Percentiles rank a stretch among this genome's conserved stretches.
These are phyloP conservation scores for Leccinum longicurvipes DNA, from an alignment of 768 basidiomycete species.

Conservation along the genomic window DNA sequence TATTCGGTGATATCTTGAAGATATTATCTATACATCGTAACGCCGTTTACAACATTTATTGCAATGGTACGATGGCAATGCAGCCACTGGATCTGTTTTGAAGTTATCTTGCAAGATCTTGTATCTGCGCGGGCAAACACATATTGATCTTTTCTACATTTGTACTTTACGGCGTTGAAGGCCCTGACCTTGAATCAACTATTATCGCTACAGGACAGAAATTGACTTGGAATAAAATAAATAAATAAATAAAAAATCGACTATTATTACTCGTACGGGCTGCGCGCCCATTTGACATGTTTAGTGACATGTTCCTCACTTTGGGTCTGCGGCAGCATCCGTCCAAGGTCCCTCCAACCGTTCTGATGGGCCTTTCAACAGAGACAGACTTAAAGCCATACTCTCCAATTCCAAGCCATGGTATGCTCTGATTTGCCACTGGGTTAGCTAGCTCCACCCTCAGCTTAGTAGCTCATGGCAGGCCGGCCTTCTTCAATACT, in stretches of 20 bases:
- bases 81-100: background rate
- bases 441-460: slow-evolving; percentile 6
- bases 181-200: too few relatives aligned
- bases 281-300: background rate
- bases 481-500: slow-evolving; percentile 10
- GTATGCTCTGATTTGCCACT: slow-evolving; percentile 7
- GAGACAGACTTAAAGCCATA: background rate
- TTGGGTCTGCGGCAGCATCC: background rate
- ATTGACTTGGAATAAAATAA: too few relatives aligned
- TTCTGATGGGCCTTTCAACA: background rate
- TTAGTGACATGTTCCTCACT: slow-evolving; percentile 15
- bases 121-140: too few relatives aligned
- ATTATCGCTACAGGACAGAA: too few relatives aligned
- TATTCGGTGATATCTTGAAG: background rate
- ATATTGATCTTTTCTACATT: too few relatives aligned
- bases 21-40: background rate
- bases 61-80: background rate
- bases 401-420: background rate
- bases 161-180: background rate
- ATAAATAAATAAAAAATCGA: background rate
- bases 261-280: too few relatives aligned
- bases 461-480: background rate
- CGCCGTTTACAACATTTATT: background rate
- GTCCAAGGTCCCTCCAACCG: slow-evolving; percentile 5
- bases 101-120: background rate